Evolutionary conservation across 2,329 filamentous ascomycete genomes (phyloP).

Genomic region (Rutstroemia sp.): DNA sequence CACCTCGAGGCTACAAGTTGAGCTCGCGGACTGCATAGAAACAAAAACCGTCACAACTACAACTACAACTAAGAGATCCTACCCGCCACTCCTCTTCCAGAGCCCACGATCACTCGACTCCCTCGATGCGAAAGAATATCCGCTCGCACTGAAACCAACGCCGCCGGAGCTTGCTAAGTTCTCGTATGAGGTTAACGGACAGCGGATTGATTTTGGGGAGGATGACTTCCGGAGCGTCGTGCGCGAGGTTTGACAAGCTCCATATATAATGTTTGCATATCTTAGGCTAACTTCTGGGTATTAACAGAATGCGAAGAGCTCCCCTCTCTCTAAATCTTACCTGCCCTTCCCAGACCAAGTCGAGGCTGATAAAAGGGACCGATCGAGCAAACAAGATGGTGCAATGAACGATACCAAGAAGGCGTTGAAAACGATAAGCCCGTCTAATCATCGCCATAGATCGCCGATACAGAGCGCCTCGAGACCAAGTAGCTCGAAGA

Average conservation of each 20-base stretch:
- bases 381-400: neutral
- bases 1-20: slow-evolving; percentile 34
- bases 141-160: slow-evolving; percentile 74
- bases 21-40: slow-evolving; percentile 58
- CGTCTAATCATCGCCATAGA: neutral
- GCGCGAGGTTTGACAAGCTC: slow-evolving; percentile 9
- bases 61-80: slow-evolving; percentile 77
- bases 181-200: slow-evolving; percentile 61
- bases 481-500: neutral
- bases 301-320: neutral
- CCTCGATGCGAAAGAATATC: slow-evolving; percentile 84
- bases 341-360: neutral
- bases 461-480: neutral
- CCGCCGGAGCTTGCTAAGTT: slow-evolving; percentile 73
- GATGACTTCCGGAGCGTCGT: slow-evolving; percentile 1
- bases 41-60: slow-evolving; percentile 79
- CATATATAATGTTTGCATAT: neutral
- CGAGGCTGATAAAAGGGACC: neutral
- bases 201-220: slow-evolving; percentile 19
- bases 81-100: slow-evolving; percentile 75
- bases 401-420: neutral
- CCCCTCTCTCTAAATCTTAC: neutral
- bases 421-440: neutral
- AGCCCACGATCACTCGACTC: slow-evolving; percentile 51
- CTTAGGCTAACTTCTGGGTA: neutral